Percentiles rank a stretch among this genome's conserved stretches.
Conservation (phyloP, 768 basidiomycete genomes). For the Lentinula lateritia region DNA sequence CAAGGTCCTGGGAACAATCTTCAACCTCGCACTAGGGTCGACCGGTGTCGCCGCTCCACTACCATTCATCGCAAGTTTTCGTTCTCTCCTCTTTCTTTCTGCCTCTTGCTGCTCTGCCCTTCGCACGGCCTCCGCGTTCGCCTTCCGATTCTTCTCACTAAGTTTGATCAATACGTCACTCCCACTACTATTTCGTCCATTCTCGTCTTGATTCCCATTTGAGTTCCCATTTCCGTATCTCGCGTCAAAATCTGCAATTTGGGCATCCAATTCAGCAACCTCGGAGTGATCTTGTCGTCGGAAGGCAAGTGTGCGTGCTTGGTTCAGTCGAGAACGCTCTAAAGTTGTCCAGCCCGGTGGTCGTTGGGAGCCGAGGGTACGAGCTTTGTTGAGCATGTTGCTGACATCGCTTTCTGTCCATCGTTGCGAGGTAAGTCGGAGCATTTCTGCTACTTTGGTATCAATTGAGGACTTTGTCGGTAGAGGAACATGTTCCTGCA, state of each 20-base stretch:
- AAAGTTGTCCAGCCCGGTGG: constrained; percentile 36
- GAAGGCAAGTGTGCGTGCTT: constrained; percentile 68
- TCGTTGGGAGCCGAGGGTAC: constrained; percentile 24
- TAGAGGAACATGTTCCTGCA: constrained; percentile 50
- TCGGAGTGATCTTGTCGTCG: constrained; percentile 68
- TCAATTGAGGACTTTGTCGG: constrained; percentile 65
- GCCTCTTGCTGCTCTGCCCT: constrained; percentile 66
- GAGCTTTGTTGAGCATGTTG: constrained; percentile 73
- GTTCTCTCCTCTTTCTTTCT: constrained; percentile 66
- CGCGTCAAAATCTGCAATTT: constrained; percentile 51
- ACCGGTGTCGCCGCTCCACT: constrained; percentile 34
- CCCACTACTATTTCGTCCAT: constrained; percentile 18
- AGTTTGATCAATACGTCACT: constrained; percentile 65
- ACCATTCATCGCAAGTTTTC: constrained; percentile 42
- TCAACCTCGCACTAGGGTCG: constrained; percentile 66
- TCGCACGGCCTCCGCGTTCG: constrained; percentile 75
- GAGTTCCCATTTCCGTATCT: constrained; percentile 7
- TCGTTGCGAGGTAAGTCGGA: constrained; percentile 49
- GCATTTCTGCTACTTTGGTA: constrained; percentile 60
- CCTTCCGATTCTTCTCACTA: constrained; percentile 86
- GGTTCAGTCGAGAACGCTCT: constrained; percentile 62
- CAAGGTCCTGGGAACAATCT: constrained; percentile 55
- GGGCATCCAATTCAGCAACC: constrained; percentile 52
- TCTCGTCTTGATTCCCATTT: constrained; percentile 9
- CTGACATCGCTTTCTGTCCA: constrained; percentile 83